Evolutionary conservation across 2,329 filamentous ascomycete species (phyloP).

Genomic region (Nigrospora sphaerica): DNA sequence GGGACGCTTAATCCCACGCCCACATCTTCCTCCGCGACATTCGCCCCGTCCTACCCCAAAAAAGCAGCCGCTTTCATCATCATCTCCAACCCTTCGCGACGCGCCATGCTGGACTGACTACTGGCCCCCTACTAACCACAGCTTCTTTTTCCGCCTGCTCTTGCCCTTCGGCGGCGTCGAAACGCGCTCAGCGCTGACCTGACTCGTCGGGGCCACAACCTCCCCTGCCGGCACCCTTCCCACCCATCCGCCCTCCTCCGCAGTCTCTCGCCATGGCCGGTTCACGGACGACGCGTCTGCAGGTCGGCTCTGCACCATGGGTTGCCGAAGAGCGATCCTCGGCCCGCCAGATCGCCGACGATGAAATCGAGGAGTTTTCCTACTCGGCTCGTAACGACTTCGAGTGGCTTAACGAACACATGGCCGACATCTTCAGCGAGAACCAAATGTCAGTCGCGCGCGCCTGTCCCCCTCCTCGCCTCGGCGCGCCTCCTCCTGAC

Average conservation of each 20-base stretch:
- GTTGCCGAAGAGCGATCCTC: conserved; percentile 77
- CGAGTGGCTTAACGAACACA: conserved; percentile 98
- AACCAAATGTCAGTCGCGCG: conserved; percentile 67
- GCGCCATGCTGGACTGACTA: too few relatives aligned
- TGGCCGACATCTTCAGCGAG: conserved; percentile 85
- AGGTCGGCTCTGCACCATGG: conserved; percentile 81
- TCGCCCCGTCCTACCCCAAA: too few relatives aligned
- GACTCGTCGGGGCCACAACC: not conserved
- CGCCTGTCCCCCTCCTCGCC: not conserved
- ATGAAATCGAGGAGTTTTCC: conserved; percentile 87
- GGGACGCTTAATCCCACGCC: too few relatives aligned
- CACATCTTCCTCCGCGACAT: too few relatives aligned
- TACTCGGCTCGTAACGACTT: conserved; percentile 90
- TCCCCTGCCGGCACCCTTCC: not conserved
- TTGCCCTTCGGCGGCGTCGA: not conserved
- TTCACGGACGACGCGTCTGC: conserved; percentile 40
- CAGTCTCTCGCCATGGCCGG: conserved; percentile 21
- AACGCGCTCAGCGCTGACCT: not conserved
- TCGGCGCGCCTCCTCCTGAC: conserved; percentile 16
- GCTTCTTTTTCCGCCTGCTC: not conserved
- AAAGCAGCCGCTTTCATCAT: too few relatives aligned
- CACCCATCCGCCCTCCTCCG: not conserved
- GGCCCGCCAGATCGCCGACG: conserved; percentile 64
- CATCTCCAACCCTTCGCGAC: too few relatives aligned
- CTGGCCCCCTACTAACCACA: too few relatives aligned